A percentile compares a stretch with the other conserved stretches of the same genome.
phyloP scores from a whole-genome alignment of 495 filamentous ascomycete species.

The Penicillium robsamsonii region DNA sequence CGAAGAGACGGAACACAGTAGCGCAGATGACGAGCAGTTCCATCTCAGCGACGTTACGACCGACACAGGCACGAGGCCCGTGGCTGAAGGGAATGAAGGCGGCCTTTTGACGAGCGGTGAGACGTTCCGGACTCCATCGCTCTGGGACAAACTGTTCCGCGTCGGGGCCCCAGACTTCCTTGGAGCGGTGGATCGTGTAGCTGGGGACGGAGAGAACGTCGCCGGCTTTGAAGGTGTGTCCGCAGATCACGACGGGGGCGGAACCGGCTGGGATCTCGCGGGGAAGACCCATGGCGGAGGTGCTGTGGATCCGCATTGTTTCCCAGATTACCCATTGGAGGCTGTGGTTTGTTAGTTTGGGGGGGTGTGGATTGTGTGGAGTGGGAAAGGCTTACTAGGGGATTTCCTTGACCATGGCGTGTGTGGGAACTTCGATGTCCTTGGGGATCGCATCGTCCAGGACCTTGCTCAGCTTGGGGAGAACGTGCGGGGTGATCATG shows the following conservation, averaged over 20 bases:
- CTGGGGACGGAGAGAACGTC: constrained; percentile 81
- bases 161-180: constrained; percentile 75
- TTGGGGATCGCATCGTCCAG: constrained; percentile 67
- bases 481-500: constrained; percentile 65
- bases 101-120: constrained; percentile 66
- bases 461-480: constrained; percentile 66
- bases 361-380: not conserved
- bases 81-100: constrained; percentile 86
- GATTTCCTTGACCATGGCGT: constrained; percentile 70
- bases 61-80: constrained; percentile 79
- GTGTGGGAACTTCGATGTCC: constrained; percentile 62
- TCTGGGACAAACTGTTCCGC: constrained; percentile 82
- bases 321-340: constrained; percentile 81
- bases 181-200: constrained; percentile 84
- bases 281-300: constrained; percentile 84
- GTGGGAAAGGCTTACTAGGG: constrained; percentile 53
- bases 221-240: constrained; percentile 67
- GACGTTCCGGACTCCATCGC: constrained; percentile 58
- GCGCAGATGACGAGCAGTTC: constrained; percentile 78
- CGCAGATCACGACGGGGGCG: constrained; percentile 50
- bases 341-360: constrained; percentile 19
- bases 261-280: constrained; percentile 68
- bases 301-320: constrained; percentile 85
- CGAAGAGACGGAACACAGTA: constrained; percentile 73
- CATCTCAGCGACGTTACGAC: constrained; percentile 90